A percentile compares a stretch with the other conserved stretches of the same genome.
Evolutionary conservation across 1,284 basidiomycete genomes (phyloP).

Genomic region (Puccinia horiana): DNA sequence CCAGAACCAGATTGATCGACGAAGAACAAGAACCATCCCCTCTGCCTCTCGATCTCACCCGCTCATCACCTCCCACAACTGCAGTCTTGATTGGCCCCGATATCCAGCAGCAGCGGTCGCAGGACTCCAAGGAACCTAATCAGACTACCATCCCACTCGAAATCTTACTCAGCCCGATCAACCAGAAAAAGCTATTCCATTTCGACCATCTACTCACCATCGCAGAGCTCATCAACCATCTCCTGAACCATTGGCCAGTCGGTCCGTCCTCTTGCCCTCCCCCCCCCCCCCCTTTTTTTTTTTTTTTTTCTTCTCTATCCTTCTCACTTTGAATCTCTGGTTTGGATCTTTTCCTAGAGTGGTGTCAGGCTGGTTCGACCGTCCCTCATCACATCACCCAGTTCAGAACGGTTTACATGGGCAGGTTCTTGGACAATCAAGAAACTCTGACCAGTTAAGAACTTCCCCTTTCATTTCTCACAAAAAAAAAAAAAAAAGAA

Average conservation of each 20-base stretch:
- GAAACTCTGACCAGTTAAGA: constrained; percentile 18
- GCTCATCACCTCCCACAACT: not conserved
- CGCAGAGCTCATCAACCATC: not conserved
- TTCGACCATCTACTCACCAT: not conserved
- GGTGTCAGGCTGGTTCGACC: not conserved
- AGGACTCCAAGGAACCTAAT: not conserved
- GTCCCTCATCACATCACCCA: constrained; percentile 7
- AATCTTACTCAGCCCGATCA: constrained; percentile 1
- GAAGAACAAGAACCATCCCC: not conserved
- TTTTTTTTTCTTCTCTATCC: not conserved
- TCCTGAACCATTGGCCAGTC: not conserved
- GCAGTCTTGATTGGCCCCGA: not conserved
- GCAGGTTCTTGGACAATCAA: constrained; percentile 14
- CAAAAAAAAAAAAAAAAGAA: not conserved
- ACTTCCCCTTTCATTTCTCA: not conserved
- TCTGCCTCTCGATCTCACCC: not conserved
- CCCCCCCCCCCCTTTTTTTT: not conserved
- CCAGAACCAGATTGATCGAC: not conserved
- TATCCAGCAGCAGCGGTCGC: not conserved
- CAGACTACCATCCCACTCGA: not conserved
- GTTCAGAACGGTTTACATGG: constrained; percentile 23
- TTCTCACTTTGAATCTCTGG: not conserved
- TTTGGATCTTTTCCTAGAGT: not conserved
- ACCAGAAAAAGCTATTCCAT: not conserved
- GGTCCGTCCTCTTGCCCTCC: not conserved